phyloP scores from a whole-genome alignment of 169 alveolate genomes.

The Plasmodium gonderi region DNA sequence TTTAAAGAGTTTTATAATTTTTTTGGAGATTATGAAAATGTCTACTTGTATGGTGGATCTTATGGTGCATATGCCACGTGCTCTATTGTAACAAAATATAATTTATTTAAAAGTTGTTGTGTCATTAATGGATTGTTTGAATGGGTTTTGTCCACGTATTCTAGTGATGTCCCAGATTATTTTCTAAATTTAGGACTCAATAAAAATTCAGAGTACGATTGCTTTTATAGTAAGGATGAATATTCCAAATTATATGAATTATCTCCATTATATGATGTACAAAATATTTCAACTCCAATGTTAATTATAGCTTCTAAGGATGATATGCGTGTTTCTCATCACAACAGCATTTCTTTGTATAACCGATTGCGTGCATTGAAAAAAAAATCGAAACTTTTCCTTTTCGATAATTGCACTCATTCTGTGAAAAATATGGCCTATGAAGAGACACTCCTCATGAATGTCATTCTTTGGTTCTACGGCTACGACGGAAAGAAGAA shows the following conservation, averaged over 20 bases:
- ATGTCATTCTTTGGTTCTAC: slow-evolving; percentile 70
- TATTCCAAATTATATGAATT: slow-evolving; percentile 7
- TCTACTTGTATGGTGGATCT: slow-evolving; percentile 59
- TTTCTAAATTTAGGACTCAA: slow-evolving; percentile 17
- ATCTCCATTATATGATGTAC: slow-evolving; percentile 32
- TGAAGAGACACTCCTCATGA: slow-evolving; percentile 64
- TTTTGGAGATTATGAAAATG: slow-evolving; percentile 58
- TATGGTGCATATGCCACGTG: slow-evolving; percentile 64
- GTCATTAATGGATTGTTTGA: slow-evolving; percentile 59
- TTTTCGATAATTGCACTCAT: slow-evolving; percentile 45
- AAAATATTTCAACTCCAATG: slow-evolving; percentile 39
- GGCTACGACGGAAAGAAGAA: slow-evolving; percentile 40
- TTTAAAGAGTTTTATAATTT: slow-evolving; percentile 1
- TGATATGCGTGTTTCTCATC: slow-evolving; percentile 55
- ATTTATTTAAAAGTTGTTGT: slow-evolving; percentile 62
- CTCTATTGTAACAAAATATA: slow-evolving; percentile 49
- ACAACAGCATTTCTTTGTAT: slow-evolving; percentile 61
- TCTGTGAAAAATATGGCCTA: not conserved
- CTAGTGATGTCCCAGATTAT: slow-evolving; percentile 59
- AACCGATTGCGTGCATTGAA: slow-evolving; percentile 25
- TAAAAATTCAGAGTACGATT: slow-evolving; percentile 24
- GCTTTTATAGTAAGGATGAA: slow-evolving; percentile 5
- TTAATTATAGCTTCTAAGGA: slow-evolving; percentile 56
- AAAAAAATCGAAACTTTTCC: slow-evolving; percentile 42
- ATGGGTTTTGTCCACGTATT: slow-evolving; percentile 36